Evolutionary conservation across 1,284 basidiomycete species (phyloP).

Genomic region (Cryptococcus neoformans): DNA sequence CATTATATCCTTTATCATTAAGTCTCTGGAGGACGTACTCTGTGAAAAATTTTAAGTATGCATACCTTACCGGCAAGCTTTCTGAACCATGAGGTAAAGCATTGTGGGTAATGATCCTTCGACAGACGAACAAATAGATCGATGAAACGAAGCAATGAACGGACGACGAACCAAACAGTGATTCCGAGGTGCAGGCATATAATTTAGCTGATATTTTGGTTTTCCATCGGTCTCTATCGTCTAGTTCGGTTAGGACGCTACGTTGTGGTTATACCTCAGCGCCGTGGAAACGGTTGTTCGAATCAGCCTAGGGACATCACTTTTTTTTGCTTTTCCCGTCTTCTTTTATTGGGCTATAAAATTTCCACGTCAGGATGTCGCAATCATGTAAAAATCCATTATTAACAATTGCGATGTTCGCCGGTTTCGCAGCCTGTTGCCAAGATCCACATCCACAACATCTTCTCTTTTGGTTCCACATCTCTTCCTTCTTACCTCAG

Average conservation of each 20-base stretch:
- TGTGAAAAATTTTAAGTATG: no score
- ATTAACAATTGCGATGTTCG: no score
- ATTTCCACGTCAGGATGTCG: neutral
- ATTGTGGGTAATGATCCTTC: no score
- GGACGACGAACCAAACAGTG: no score
- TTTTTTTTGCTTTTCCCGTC: neutral
- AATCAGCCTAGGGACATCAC: constrained; percentile 16
- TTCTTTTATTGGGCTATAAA: neutral
- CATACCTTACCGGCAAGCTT: no score
- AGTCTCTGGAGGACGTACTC: no score
- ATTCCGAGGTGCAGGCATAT: no score
- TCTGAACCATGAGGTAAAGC: no score
- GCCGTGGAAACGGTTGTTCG: constrained; percentile 18
- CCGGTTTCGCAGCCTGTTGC: neutral
- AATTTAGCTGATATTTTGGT: no score
- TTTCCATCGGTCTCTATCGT: constrained; percentile 9
- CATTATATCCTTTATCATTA: no score
- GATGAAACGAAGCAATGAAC: no score
- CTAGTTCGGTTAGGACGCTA: constrained; percentile 19
- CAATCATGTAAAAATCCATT: neutral
- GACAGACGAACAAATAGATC: no score
- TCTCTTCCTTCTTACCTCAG: neutral
- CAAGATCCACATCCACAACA: neutral
- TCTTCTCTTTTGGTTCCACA: neutral
- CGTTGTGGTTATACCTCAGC: constrained; percentile 13